Base-by-base conservation (phyloP, 345 rosid genomes). In the Physaria fendleri region DNA sequence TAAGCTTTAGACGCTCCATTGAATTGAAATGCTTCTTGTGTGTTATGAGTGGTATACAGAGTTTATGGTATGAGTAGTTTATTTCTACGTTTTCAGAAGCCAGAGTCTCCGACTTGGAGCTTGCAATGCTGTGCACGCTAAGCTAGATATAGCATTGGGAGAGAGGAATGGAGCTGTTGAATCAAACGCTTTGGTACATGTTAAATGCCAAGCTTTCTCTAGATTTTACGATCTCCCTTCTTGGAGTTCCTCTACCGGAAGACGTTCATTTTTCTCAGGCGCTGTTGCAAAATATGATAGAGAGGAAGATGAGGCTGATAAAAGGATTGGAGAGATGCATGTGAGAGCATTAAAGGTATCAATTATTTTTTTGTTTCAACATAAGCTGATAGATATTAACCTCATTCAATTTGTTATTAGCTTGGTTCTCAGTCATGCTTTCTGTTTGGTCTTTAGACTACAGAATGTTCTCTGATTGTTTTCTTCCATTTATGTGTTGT, bases 331-430 rank as follows among this genome's bases (percentile, higher is more conserved):
- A 61, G 46, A 73, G 32, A 78, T 93, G 95, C 85, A 68, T 71
- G 75, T 82, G 59, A 89, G 72, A 80, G 97, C 99, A 24, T 70
- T 89, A 71, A 92, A 89, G 99, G 97, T 93, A 59, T 14, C 6
- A 24, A 11, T 34, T 25, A 7, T 5, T 8, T 25, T n/a, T 44
- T 35, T 45, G 12, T 65, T 41, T 42, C 45, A 2, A 9, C 8
- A 11, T 42, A 15, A 32, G 5, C 30, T 62, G 66, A n/a, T n/a
- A n/a, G 13, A 9, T 50, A 37, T 7, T 7, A 17, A 23, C n/a
- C 24, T 22, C 27, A 5, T 25, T 35, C 56, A 8, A 2, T 53
- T 21, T n/a, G n/a, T n/a, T n/a, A n/a, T n/a, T n/a, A n/a, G n/a
- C 35, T 42, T 21, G 33, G 13, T 22, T 29, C 33, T 15, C 16